Evolutionary conservation across 768 basidiomycete species (phyloP).

Genomic region (Tulasnella sp.): DNA sequence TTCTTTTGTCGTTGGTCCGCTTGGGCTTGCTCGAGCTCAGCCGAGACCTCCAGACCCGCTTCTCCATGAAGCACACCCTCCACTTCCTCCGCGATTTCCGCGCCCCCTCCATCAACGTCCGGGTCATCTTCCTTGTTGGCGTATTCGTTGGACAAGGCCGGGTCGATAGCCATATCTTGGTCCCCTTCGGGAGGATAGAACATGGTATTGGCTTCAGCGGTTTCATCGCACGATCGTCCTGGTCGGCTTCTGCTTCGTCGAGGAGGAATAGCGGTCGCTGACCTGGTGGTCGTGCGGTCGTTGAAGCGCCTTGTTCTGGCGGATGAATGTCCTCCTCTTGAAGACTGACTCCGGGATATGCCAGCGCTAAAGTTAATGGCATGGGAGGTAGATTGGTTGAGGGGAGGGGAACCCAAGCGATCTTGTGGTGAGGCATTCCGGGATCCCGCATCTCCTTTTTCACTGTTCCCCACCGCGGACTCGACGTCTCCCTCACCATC

Average conservation of each 20-base stretch:
- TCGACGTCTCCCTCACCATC: neutral
- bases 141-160: conserved; percentile 24
- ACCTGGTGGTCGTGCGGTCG: neutral
- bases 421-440: neutral
- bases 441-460: neutral
- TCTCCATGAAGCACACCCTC: neutral
- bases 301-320: neutral
- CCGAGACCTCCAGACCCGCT: neutral
- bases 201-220: neutral
- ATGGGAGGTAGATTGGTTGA: neutral
- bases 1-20: conserved; percentile 20
- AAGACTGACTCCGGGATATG: conserved; percentile 10
- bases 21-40: neutral
- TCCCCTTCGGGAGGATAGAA: neutral
- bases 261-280: conserved; percentile 15
- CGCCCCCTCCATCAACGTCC: conserved; percentile 26
- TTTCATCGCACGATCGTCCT: neutral
- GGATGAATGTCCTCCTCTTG: conserved; percentile 6
- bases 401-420: neutral
- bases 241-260: conserved; percentile 1
- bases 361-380: conserved; percentile 10
- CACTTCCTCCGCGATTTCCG: conserved; percentile 17
- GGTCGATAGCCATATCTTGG: conserved; percentile 1
- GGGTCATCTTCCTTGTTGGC: conserved; percentile 28
- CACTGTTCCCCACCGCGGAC: neutral